Base-by-base conservation (phyloP, 371 early-diverging fungal species). In the Umbelopsis sp. region DNA sequence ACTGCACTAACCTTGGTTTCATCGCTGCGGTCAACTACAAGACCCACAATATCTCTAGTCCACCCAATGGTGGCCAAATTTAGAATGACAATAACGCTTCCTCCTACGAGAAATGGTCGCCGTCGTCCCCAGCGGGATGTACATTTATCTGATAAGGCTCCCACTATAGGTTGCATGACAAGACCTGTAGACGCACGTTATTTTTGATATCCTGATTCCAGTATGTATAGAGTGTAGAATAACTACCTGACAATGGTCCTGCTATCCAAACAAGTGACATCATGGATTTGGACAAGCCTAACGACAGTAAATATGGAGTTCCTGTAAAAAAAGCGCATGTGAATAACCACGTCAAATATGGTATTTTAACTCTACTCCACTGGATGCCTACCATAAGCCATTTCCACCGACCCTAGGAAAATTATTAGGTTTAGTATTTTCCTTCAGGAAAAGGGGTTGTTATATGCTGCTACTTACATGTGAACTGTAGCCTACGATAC, bases 191-290 rank as follows among this genome's bases (percentile, higher is more conserved):
- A 32, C n/a, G 5, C 3, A 29, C 50, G 14, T 12, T 37, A 63
- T 35, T 37, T 65, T 44, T 22, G 22, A 41, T 41, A 12, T 41
- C 10, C 41, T 41, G 5, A 41, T 12, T 41, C 41, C 41, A 41
- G 41, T 12, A 10, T 22, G 10, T 41, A 41, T 41, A 7, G 41
- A 4, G 41, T 7, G 32, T 11, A 46, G 10, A 48, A 45, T 24
- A 51, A 69, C 69, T 86, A 90, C 91, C 97, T 20, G 96, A 94
- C n/a, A 98, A 82, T 12, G 98, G 98, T 0, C 98, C 98, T 11
- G 96, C 96, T 67, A 98, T 87, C 98, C 98, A 98, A 11, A 97
- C 97, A 25, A 97, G 79, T 7, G 96, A 94, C 85, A 93, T 91
- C 53, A 89, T 74, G 4, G 96, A 86, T 71, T 94, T 92, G 22